Conservation (phyloP, 192 early-diverging fungal species). For the Umbelopsis sp. region DNA sequence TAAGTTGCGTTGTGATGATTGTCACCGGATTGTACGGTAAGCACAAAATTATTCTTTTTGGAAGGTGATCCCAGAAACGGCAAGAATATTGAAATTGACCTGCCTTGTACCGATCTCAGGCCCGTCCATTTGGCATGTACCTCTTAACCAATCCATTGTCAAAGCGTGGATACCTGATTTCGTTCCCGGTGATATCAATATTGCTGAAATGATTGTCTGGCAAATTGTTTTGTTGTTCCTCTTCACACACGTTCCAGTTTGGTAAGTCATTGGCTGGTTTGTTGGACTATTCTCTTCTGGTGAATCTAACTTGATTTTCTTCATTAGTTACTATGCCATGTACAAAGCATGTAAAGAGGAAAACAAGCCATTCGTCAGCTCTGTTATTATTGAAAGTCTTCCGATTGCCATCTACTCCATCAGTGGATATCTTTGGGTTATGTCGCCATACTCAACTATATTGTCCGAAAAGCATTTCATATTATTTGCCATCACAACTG, state of each 20-base stretch:
- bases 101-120: not conserved
- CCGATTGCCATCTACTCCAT: conserved; percentile 64
- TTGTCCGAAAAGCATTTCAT: conserved; percentile 69
- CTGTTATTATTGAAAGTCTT: conserved; percentile 62
- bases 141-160: conserved; percentile 2
- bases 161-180: conserved; percentile 18
- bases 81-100: not conserved
- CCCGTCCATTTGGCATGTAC: conserved; percentile 20
- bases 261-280: conserved; percentile 23
- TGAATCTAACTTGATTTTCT: not conserved
- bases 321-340: conserved; percentile 36
- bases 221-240: conserved; percentile 24
- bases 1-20: conserved; percentile 60
- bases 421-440: conserved; percentile 71
- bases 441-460: conserved; percentile 68
- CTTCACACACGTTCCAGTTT: conserved; percentile 35
- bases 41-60: conserved; percentile 1
- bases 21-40: conserved; percentile 67
- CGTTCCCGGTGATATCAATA: not conserved
- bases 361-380: conserved; percentile 57
- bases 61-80: conserved; percentile 11
- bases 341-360: conserved; percentile 49
- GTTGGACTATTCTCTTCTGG: no score
- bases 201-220: conserved; percentile 22
- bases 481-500: conserved; percentile 71